phyloP scores from a whole-genome alignment of 257 asterid species.

The Primulina huaijiensis region DNA sequence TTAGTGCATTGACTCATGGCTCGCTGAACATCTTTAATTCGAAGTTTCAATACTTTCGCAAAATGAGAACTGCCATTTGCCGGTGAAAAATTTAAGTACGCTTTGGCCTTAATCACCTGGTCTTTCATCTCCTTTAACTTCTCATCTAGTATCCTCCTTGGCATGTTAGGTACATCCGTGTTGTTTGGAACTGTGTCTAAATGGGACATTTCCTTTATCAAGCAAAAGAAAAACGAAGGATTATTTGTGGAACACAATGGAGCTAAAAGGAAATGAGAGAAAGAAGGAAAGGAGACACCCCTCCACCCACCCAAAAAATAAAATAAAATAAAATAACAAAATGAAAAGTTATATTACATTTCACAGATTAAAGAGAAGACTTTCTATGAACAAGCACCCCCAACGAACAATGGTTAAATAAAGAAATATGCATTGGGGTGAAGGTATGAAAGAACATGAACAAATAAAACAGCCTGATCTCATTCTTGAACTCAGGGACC shows the following conservation, averaged over 20 bases:
- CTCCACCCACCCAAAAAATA: neutral
- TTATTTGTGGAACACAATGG: conserved; percentile 20
- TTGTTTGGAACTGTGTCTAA: conserved; percentile 33
- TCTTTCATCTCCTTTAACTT: conserved; percentile 81
- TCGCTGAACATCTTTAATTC: conserved; percentile 82
- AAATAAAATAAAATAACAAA: conserved; percentile 7
- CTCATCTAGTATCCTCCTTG: conserved; percentile 46
- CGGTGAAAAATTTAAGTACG: conserved; percentile 58
- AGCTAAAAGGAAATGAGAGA: neutral
- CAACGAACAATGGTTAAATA: neutral
- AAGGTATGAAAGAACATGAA: neutral
- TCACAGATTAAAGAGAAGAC: neutral
- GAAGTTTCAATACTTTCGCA: conserved; percentile 75
- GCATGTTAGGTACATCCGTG: conserved; percentile 28
- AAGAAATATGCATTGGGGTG: conserved; percentile 19
- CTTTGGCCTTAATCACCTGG: conserved; percentile 78
- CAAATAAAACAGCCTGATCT: conserved; percentile 16
- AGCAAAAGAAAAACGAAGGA: conserved; percentile 23
- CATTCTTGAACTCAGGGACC: conserved; percentile 22
- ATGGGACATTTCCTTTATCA: conserved; percentile 46
- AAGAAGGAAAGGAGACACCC: neutral
- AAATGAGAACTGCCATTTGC: conserved; percentile 70
- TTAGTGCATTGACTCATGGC: conserved; percentile 53
- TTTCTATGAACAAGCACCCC: conserved; percentile 19
- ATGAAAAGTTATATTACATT: neutral